Evolutionary conservation across 2,329 filamentous ascomycete genomes (phyloP), one percentile per base, ranked within the genome.

Genomic region (Pseudonectria foliicola): DNA sequence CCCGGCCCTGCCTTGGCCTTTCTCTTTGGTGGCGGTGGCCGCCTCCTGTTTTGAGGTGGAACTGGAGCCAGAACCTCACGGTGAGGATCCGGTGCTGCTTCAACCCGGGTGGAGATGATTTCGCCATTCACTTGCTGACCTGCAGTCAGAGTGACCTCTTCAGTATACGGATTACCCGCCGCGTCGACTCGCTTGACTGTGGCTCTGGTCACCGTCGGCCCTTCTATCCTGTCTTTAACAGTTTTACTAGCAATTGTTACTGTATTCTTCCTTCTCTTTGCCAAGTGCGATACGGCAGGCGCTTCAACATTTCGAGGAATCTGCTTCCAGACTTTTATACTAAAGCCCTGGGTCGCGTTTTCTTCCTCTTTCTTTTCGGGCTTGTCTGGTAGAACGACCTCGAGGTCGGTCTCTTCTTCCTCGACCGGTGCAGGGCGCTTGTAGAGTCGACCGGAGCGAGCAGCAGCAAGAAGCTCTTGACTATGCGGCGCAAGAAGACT

Each of bases 81-180:
- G n/a, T 73, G 70, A 2, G 72, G 73, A 6, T 70, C 69, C 26
- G 77, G 75, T 3, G 71, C 70, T 0, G 68, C 61, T 25, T 77
- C 67, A 12, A 77, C 63, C 6, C 70, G 70, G 2, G 73, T 77
- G 0, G 74, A 70, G 39, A 86, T 75, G 33, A 95, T 80, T 55
- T 95, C 88, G 37, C 87, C 87, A 44, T 90, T 84, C 1, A 94
- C 73, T 5, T 69, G 67, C 55, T 92, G 84, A 1, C 87, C 88
- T 38, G 90, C 84, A 5, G 79, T 75, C 4, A 94, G 73, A 13
- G 86, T 83, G 7, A 92, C 79, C 51, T 93, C 86, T 57, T 92
- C 87, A 2, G 90, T 80, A 41, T 85, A 86, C 8, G 85, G 73
- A 49, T 90, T 90, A 15, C 89, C 89, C 1, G 78, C 77, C 4